Base-by-base conservation (phyloP, 2,329 filamentous ascomycete species). In the Setomelanomma holmii region DNA sequence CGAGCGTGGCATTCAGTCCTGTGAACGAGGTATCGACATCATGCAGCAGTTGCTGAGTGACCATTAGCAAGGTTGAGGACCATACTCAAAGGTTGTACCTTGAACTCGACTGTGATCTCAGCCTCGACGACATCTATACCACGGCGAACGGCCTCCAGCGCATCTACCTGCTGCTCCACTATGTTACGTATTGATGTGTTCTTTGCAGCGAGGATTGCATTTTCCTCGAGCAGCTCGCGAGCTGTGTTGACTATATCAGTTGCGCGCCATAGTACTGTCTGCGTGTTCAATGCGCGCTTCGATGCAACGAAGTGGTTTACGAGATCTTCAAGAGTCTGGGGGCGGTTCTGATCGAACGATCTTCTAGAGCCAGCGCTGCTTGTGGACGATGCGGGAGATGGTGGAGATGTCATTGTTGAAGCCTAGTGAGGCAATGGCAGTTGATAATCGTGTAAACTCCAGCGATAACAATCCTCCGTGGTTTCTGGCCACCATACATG, bases 231-330 rank as follows among this genome's bases (percentile, higher is more conserved):
- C 27, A 90, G 84, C 24, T 82, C 79, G 27, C 91, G 88, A 4
- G 92, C 91, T 12, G 85, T 81, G 17, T 86, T 91, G 39, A 95
- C 89, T 49, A 97, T 87, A 67, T 96, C 89, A 69, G 95, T 93
- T 60, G 92, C 93, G 53, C 90, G 89, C 71, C 90, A 88, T 45
- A 97, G 91, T 54, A 90, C 87, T 36, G 82, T 86, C 72, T 96
- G 92, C 10, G 91, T 91, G 14, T 89, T 90, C 4, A 98, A 83
- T 1, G 93, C 93, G 39, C 91, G 86, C 73, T 97, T 97, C 7
- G 93, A 90, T 23, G 89, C 88, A 35, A 97, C 86, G 30, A 97
- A 88, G 76, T 96, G 87, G 46, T 86, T 84, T 49, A 97, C 90
- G 38, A 98, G 86, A 20, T 86, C 86, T 64, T 96, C 91, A 67